These are phyloP conservation scores for Epicoccum sorghinum DNA, from an alignment of 2,329 filamentous ascomycete species.

Conservation along the genomic window DNA sequence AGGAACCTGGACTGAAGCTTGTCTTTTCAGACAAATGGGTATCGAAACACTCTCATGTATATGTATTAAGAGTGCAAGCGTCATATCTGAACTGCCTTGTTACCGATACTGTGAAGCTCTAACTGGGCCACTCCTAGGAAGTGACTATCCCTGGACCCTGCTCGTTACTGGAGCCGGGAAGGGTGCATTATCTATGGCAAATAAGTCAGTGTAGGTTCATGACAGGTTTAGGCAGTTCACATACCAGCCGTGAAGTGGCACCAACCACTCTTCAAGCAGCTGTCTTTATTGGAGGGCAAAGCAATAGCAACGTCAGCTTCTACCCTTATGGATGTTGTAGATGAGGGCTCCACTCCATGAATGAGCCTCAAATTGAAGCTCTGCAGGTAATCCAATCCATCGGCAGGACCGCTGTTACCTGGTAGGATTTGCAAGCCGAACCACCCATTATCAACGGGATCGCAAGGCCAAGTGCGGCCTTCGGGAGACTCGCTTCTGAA, in stretches of 20 bases:
- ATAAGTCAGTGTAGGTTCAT: not conserved
- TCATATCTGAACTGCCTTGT: no score
- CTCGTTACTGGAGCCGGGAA: not conserved
- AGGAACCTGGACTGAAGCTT: no score
- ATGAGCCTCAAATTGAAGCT: slow-evolving; percentile 1
- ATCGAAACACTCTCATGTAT: no score
- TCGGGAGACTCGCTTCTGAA: slow-evolving; percentile 14
- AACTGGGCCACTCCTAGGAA: no score
- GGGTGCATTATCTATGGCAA: not conserved
- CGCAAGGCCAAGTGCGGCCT: slow-evolving; percentile 24
- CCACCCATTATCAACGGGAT: not conserved
- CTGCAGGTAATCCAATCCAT: no score
- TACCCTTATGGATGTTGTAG: not conserved
- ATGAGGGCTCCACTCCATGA: not conserved
- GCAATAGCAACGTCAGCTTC: not conserved
- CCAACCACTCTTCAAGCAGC: slow-evolving; percentile 4
- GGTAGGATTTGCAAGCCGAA: slow-evolving; percentile 3
- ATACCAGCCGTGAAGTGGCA: not conserved
- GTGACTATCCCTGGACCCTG: no score
- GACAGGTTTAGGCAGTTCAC: not conserved
- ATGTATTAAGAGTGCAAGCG: no score
- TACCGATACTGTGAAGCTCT: no score
- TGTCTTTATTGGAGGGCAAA: not conserved
- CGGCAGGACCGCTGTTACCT: not conserved
- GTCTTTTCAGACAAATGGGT: no score